Base-by-base conservation (phyloP, 768 basidiomycete species). In the Asterophora parasitica region DNA sequence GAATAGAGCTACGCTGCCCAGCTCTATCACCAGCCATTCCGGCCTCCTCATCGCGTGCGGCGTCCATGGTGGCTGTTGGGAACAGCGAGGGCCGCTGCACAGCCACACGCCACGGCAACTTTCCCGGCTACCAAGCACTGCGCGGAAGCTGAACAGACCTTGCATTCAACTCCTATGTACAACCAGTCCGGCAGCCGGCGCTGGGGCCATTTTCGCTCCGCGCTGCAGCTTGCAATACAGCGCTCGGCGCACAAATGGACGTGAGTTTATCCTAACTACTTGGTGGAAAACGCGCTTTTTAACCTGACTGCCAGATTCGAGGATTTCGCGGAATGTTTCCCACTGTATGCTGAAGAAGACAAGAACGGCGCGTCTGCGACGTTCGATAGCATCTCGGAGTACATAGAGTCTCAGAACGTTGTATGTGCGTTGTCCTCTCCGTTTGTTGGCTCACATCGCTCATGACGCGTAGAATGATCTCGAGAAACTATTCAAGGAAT, bases 401-500 rank as follows among this genome's bases (percentile, higher is more conserved):
- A 85, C 45, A 83, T 88, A 57, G 85, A 89, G 55, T 74, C 78
- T 10, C 74, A 81, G 42, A 83, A 79, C 41, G 59, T 70, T 56
- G 74, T 74, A 58, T 42, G 64, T 73, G 63, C 45, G 65, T 56
- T 43, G 46, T 39, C 43, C 48, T 23, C 30, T 49, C 34, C 26
- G 17, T 36, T 46, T 13, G 2, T 7, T 17, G 2, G 12, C 11
- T 44, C 10, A 19, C 13, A 27, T 15, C 30, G 9, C 38, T 44
- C 33, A 40, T 15, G 32, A 44, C 38, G 13, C 41, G 5, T 44
- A 88, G 85, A 75, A 77, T 31, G 78, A 82, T 51, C 73, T 84
- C 33, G 83, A 88, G 43, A 76, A 80, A 31, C 52, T 90, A n/a
- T 83, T 88, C 61, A 77, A 72, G 23, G 76, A 83, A 46, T 83